Evolutionary conservation across 2,329 filamentous ascomycete species (phyloP).

Genomic region (Lachnellula subtilissima): DNA sequence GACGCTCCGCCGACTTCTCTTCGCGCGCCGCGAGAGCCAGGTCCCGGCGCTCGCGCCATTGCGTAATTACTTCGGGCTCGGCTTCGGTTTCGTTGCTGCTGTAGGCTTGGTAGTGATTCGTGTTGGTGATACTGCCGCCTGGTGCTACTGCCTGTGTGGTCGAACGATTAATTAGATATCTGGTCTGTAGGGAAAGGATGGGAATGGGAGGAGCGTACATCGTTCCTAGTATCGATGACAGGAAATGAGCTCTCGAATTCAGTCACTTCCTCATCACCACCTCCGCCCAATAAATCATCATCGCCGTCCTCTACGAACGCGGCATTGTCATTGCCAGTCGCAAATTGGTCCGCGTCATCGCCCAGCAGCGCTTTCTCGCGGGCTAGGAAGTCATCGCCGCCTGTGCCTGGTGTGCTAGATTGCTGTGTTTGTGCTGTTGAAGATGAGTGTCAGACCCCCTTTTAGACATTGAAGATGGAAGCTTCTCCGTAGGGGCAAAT

Average conservation of each 20-base stretch:
- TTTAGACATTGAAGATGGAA: neutral
- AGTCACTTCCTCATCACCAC: conserved; percentile 35
- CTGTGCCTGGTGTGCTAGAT: conserved; percentile 42
- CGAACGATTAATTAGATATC: neutral
- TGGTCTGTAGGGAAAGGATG: neutral
- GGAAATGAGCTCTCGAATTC: conserved; percentile 88
- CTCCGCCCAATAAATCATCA: conserved; percentile 67
- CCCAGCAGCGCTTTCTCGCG: conserved; percentile 85
- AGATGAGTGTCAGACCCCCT: conserved; percentile 12
- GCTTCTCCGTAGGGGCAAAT: conserved; percentile 1
- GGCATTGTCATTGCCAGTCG: conserved; percentile 66
- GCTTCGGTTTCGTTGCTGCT: conserved; percentile 49
- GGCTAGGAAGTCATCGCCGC: conserved; percentile 80
- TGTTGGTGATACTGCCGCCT: conserved; percentile 75
- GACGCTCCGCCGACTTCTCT: conserved; percentile 76
- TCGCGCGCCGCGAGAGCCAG: conserved; percentile 77
- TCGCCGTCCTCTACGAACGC: conserved; percentile 60
- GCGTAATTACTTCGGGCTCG: conserved; percentile 81
- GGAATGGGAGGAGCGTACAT: conserved; percentile 47
- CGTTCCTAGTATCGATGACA: conserved; percentile 62
- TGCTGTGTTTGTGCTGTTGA: conserved; percentile 62
- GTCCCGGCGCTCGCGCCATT: conserved; percentile 90
- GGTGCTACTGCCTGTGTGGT: conserved; percentile 60
- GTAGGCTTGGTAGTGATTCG: conserved; percentile 29
- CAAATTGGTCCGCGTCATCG: conserved; percentile 89